These are phyloP conservation scores for Zygoascus flipseniorum DNA, from an alignment of 805 yeast genomes.

Conservation along the genomic window DNA sequence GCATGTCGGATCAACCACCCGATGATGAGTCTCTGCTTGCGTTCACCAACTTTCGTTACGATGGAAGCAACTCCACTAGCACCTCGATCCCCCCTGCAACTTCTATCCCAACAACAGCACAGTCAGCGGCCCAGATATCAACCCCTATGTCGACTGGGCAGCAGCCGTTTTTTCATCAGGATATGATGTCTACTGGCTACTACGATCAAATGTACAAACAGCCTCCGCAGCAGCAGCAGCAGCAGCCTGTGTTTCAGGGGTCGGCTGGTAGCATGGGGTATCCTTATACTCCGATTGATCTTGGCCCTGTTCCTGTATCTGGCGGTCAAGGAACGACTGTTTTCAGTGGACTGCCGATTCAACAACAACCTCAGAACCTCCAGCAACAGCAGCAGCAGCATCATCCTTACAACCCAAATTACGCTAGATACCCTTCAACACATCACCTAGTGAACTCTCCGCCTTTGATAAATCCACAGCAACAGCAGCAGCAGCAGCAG, in stretches of 20 bases:
- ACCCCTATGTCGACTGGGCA: background rate
- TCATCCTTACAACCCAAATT: background rate
- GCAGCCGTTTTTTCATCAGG: background rate
- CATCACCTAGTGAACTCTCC: background rate
- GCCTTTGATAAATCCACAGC: background rate
- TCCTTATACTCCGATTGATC: background rate
- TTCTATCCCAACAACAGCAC: background rate
- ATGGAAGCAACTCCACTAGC: background rate
- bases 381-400: conserved; percentile 2
- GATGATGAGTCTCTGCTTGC: conserved; percentile 13
- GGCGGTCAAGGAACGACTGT: background rate
- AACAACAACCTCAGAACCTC: conserved; percentile 3
- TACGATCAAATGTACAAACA: background rate
- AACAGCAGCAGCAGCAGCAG: conserved; percentile 3
- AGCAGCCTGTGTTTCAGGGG: background rate
- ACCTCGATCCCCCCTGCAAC: background rate
- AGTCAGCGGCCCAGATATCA: background rate
- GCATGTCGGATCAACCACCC: conserved; percentile 13
- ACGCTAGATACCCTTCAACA: background rate
- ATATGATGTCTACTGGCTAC: background rate
- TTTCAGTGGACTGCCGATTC: background rate
- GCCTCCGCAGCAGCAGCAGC: background rate
- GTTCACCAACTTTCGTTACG: conserved; percentile 7
- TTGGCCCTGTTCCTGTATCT: background rate
- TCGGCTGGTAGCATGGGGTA: background rate